Evolutionary conservation across 202 grass and related monocot species (phyloP).

Genomic region (Zoysia matrella): DNA sequence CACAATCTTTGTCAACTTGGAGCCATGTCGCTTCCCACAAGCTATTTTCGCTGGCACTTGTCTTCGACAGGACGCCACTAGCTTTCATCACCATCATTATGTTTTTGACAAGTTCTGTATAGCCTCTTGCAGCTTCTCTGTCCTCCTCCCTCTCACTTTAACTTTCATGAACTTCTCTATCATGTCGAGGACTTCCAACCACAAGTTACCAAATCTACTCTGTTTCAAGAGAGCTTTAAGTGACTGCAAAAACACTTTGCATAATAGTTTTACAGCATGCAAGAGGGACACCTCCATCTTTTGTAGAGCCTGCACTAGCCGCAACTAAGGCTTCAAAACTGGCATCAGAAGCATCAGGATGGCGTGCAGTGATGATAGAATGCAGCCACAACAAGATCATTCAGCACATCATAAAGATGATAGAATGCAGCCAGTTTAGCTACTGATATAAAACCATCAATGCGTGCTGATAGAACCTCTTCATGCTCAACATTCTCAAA

Average conservation of each 20-base stretch:
- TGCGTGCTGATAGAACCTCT: slow-evolving; percentile 68
- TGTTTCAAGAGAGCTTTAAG: slow-evolving; percentile 71
- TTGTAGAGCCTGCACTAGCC: slow-evolving; percentile 83
- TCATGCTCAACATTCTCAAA: slow-evolving; percentile 96
- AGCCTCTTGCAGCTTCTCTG: slow-evolving; percentile 88
- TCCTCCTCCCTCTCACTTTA: slow-evolving; percentile 82
- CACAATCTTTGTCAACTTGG: slow-evolving; percentile 71
- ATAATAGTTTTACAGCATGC: slow-evolving; percentile 81
- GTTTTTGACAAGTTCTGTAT: slow-evolving; percentile 95
- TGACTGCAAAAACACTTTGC: slow-evolving; percentile 89
- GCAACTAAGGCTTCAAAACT: slow-evolving; percentile 93
- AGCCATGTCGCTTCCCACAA: slow-evolving; percentile 89
- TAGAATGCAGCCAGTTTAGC: slow-evolving; percentile 92
- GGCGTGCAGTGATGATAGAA: slow-evolving; percentile 79
- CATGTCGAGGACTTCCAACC: slow-evolving; percentile 83
- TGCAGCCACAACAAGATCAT: slow-evolving; percentile 96
- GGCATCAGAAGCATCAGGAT: slow-evolving; percentile 94
- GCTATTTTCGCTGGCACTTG: slow-evolving; percentile 52
- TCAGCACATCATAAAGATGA: slow-evolving; percentile 85
- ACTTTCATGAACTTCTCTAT: slow-evolving; percentile 90
- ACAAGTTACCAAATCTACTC: slow-evolving; percentile 75
- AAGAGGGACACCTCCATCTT: slow-evolving; percentile 93
- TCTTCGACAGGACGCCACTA: slow-evolving; percentile 65
- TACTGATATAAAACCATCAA: slow-evolving; percentile 89
- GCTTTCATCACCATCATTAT: slow-evolving; percentile 91